Evolutionary conservation across 2,329 filamentous ascomycete genomes (phyloP).

Genomic region (Talaromyces sp.): DNA sequence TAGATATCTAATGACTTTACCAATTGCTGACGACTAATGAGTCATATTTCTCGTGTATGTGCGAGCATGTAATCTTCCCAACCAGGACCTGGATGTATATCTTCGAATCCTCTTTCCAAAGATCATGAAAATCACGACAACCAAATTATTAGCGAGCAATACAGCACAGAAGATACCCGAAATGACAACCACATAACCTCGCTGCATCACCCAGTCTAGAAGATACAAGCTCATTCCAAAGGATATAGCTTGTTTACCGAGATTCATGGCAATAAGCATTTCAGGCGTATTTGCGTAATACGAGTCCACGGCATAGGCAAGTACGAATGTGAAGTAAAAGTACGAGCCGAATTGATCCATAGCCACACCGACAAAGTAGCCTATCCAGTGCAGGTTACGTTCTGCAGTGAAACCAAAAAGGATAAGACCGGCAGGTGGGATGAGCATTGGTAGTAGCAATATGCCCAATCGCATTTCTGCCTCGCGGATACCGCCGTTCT

Average conservation of each 20-base stretch:
- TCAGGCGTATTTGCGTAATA: conserved; percentile 59
- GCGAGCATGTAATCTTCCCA: conserved; percentile 46
- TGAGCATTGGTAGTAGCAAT: conserved; percentile 29
- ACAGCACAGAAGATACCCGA: conserved; percentile 50
- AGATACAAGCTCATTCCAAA: conserved; percentile 53
- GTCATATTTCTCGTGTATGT: conserved; percentile 26
- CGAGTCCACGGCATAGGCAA: conserved; percentile 60
- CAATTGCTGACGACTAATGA: conserved; percentile 1
- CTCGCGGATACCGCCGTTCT: conserved; percentile 40
- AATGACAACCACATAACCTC: conserved; percentile 53
- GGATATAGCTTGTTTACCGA: conserved; percentile 57
- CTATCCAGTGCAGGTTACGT: conserved; percentile 33
- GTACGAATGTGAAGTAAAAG: conserved; percentile 57
- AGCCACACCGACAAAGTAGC: conserved; percentile 51
- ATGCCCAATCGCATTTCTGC: conserved; percentile 42
- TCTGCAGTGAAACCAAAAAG: conserved; percentile 34
- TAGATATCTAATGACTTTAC: neutral
- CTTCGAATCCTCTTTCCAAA: conserved; percentile 51
- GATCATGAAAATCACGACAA: conserved; percentile 50
- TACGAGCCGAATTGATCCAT: conserved; percentile 51
- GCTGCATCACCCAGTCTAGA: conserved; percentile 50
- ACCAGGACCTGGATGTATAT: conserved; percentile 47
- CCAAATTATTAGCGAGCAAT: conserved; percentile 51
- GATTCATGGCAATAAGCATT: conserved; percentile 60
- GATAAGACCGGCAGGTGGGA: conserved; percentile 32